A percentile compares a stretch with the other conserved stretches of the same genome.
These are phyloP conservation scores for Podaxis rugospora DNA, from an alignment of 768 basidiomycete genomes.

Conservation along the genomic window DNA sequence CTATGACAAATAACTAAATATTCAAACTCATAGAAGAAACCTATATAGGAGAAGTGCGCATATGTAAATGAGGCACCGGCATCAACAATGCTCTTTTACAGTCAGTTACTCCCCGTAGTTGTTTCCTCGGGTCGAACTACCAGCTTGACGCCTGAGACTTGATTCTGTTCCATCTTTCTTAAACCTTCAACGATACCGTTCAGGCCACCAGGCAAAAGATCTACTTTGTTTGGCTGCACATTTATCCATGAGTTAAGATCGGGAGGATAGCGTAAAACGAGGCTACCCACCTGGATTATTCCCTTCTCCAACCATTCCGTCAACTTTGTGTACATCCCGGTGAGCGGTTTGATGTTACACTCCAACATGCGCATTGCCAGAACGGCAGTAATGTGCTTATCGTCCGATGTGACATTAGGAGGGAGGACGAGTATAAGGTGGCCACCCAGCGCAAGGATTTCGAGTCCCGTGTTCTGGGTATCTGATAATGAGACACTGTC, in stretches of 20 bases:
- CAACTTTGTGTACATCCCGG: conserved; percentile 14
- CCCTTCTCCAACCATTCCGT: conserved; percentile 16
- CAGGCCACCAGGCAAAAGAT: conserved; percentile 37
- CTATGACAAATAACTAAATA: no score
- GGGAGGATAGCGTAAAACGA: not conserved
- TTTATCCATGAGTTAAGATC: not conserved
- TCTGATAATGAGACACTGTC: conserved; percentile 20
- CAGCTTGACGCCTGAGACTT: conserved; percentile 39
- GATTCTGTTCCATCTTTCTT: conserved; percentile 31
- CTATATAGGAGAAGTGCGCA: no score
- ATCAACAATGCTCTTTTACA: not conserved
- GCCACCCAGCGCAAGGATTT: conserved; percentile 28
- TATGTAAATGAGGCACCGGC: not conserved
- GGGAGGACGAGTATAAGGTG: conserved; percentile 29
- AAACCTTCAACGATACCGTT: conserved; percentile 38
- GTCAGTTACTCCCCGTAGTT: not conserved
- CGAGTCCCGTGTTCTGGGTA: conserved; percentile 21
- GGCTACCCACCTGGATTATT: conserved; percentile 15
- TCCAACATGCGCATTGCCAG: conserved; percentile 11
- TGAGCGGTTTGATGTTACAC: conserved; percentile 15
- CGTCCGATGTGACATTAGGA: conserved; percentile 21
- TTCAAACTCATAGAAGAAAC: no score
- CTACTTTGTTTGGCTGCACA: conserved; percentile 38
- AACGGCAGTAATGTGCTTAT: conserved; percentile 12
- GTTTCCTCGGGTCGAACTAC: conserved; percentile 28